Evolutionary conservation across 176 grass and related monocot genomes (phyloP), one percentile per base, ranked within the genome.

Genomic region (Bromus sterilis): DNA sequence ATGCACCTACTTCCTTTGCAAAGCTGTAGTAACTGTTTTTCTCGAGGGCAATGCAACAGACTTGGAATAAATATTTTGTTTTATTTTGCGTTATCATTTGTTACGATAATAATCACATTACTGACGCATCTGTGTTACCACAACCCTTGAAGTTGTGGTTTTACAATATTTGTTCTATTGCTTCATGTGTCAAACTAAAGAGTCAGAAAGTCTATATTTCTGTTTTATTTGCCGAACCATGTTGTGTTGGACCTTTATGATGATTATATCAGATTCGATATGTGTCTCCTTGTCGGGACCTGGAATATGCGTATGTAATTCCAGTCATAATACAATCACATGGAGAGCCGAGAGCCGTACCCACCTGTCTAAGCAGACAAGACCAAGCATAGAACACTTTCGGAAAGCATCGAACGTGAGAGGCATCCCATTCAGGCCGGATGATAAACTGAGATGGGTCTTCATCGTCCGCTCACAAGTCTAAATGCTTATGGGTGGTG

Each of bases 11-110:
- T 77, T 84, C 60, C 15, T 46, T 82, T 46, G 73, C 78, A 85
- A 85, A 85, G 71, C 28, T 30, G 53, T 72, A 78, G 42, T 25
- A 71, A 36, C 73, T 75, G 33, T 35, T 85, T 80, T 78, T 71
- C 41, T 85, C 41, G 71, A 64, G 78, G 24, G 44, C 26, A 40
- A 36, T 21, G 64, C 46, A 35, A 56, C 71, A 20, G 56, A 32
- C 56, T 65, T 12, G 16, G 34, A 89, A 86, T 89, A 82, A 82
- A 82, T 39, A 6, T 82, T 71, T 82, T 23, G 44, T 34, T 78
- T 86, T 39, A 58, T 74, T 76, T 85, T 56, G 37, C 77, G 71
- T 85, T 37, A 70, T 70, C 61, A 4, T 75, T 2, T 16, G 58
- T 68, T 31, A 89, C 31, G 18, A 53, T 21, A 76, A 75, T 58